Base-by-base conservation (phyloP, 306 rosid genomes). In the Herpetospermum pedunculosum region DNA sequence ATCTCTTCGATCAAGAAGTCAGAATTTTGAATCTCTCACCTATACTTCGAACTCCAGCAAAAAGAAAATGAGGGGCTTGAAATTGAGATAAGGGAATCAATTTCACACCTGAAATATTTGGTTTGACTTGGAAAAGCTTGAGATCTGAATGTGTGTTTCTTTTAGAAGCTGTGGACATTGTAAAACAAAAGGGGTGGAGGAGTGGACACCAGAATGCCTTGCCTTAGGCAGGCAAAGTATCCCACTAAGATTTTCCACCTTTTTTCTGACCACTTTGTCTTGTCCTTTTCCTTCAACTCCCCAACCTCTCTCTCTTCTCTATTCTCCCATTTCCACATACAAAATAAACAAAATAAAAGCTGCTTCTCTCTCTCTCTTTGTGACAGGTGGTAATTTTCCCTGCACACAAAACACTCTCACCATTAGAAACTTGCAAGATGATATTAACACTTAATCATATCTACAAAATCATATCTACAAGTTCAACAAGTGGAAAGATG, bases 201-300 rank as follows among this genome's bases (percentile, higher is more conserved):
- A 81, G 88, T 77, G 87, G 92, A 85, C 84, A 82, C 96, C 98
- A 89, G 87, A 75, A 59, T 85, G 95, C 83, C 80, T 79, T 87
- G 85, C 85, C 78, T 85, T 41, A 75, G 76, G 88, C 78, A 79
- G 84, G 78, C 95, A 91, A 87, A 91, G 89, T 85, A 89, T 90
- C 97, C 91, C 89, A 74, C 89, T 79, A 47, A 81, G 92, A 87
- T 87, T 83, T 86, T 81, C 81, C 73, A 68, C 76, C 21, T 58
- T 60, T 60, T 19, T 44, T 55, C 50, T 11, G 57, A 59, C 77
- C 59, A 58, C 41, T 60, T 60, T 60, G 44, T 8, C 29, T 46
- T 44, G 47, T 75, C 57, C 58, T 75, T 75, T 75, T 44, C 46
- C 60, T 28, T 75, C 71, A 75, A 62, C 81, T 80, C 78, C 78